phyloP scores from a whole-genome alignment of 495 filamentous ascomycete species.

The Lepraria neglecta region DNA sequence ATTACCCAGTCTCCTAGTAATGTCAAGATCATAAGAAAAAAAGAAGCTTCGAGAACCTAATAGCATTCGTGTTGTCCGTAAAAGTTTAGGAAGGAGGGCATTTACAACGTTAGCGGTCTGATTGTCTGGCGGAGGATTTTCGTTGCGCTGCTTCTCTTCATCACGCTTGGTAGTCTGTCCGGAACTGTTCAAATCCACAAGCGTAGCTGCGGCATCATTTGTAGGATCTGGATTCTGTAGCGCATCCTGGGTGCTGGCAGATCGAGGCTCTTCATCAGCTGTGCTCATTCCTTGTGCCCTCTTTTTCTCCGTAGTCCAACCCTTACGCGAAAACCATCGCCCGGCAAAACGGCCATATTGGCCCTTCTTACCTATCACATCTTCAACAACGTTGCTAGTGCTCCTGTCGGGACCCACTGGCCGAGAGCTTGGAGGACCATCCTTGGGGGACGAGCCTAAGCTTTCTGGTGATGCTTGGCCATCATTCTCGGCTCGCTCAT shows the following conservation, averaged over 20 bases:
- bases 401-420: conserved; percentile 27
- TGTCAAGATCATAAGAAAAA: conserved; percentile 86
- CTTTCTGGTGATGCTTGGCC: conserved; percentile 16
- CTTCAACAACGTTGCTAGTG: conserved; percentile 63
- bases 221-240: neutral
- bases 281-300: conserved; percentile 52
- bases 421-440: neutral
- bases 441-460: conserved; percentile 4
- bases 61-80: conserved; percentile 73
- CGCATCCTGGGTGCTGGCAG: neutral
- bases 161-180: neutral
- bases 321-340: conserved; percentile 80
- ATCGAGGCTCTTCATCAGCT: conserved; percentile 25
- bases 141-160: neutral
- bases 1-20: conserved; percentile 60
- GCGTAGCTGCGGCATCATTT: neutral
- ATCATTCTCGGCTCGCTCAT: conserved; percentile 36
- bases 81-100: conserved; percentile 70
- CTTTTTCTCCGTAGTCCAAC: conserved; percentile 59
- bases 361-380: conserved; percentile 72
- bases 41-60: conserved; percentile 81
- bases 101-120: conserved; percentile 28
- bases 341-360: conserved; percentile 82
- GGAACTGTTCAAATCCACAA: neutral
- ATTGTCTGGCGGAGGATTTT: neutral